phyloP scores from a whole-genome alignment of 2,329 filamentous ascomycete genomes.

The Aureobasidium leucospermi region DNA sequence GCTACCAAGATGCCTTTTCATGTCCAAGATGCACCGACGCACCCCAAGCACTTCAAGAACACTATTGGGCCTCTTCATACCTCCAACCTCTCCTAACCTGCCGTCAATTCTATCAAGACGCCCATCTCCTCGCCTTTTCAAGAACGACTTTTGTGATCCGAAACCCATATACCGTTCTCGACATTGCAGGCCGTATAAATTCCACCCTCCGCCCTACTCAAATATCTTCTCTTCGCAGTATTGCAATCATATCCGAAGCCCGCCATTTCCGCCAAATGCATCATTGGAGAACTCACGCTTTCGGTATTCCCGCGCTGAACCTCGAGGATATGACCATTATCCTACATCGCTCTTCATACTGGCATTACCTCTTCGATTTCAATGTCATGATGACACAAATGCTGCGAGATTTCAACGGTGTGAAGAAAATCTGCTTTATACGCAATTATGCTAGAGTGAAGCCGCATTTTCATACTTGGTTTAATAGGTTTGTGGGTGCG shows the following conservation, averaged over 20 bases:
- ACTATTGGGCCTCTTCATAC: constrained; percentile 23
- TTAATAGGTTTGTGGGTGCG: constrained; percentile 30
- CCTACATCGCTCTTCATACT: constrained; percentile 25
- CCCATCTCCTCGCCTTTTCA: constrained; percentile 27
- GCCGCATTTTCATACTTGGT: constrained; percentile 32
- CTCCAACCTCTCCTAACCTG: constrained; percentile 32
- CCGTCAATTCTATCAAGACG: constrained; percentile 31
- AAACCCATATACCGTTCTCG: constrained; percentile 24
- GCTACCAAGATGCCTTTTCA: neutral
- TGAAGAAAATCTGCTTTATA: constrained; percentile 30
- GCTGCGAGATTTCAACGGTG: constrained; percentile 27
- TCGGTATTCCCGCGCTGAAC: constrained; percentile 24
- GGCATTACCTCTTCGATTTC: constrained; percentile 30
- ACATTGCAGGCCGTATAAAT: constrained; percentile 23
- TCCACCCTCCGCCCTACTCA: constrained; percentile 22
- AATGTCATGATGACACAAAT: constrained; percentile 26
- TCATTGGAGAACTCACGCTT: constrained; percentile 28
- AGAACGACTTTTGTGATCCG: constrained; percentile 30
- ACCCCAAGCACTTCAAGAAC: constrained; percentile 19
- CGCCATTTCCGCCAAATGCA: constrained; percentile 26
- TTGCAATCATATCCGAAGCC: constrained; percentile 26
- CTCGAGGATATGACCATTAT: constrained; percentile 28
- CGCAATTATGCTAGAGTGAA: constrained; percentile 29
- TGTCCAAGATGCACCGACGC: neutral
- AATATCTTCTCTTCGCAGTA: constrained; percentile 26